Base-by-base conservation (phyloP, 2,329 filamentous ascomycete genomes). In the Fusarium marasasianum region DNA sequence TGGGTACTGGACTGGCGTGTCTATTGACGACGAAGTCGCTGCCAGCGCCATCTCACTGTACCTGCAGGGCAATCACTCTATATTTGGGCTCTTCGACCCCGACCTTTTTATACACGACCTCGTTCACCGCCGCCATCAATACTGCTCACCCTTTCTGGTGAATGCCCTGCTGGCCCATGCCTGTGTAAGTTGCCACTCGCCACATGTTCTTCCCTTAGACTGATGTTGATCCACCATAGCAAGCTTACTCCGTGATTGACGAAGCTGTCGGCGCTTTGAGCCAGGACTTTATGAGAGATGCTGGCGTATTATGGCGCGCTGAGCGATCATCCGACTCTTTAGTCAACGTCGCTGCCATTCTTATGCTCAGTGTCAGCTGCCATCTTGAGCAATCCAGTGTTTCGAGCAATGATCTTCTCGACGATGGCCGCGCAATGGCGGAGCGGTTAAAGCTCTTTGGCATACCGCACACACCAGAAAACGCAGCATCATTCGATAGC, bases 11-110 rank as follows among this genome's bases (percentile, higher is more conserved):
- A 82, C 82, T 22, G 67, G 79, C 29, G 72, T 83, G 1, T 29
- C 68, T 8, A 67, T 82, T n/a, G 54, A 72, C 7, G 68, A 80
- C 35, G 74, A 80, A 15, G 72, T 81, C 15, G 78, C 80, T 20
- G 81, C 80, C 1, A 66, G 72, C 22, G 73, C 77, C 29, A 78
- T 83, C 13, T 82, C 81, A 0, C 63, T 79, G 4, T 83, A 82
- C 43, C 72, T 83, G 2, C 65, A 72, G 51, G 80, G 79, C 11
- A 80, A 83, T 14, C 80, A 83, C 53, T 80, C 81, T 1, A 73
- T 83, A 1, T 73, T 83, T 11, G 82, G 81, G 6, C 62, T 81
- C 3, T 84, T 84, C 48, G 77, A 82, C 35, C 68, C 82, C 0
- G n/a, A 76, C 35, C 74, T 82, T 4, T 81, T 84, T 50, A 69